Conservation (phyloP, 768 basidiomycete genomes). For the Mycena belliarum region DNA sequence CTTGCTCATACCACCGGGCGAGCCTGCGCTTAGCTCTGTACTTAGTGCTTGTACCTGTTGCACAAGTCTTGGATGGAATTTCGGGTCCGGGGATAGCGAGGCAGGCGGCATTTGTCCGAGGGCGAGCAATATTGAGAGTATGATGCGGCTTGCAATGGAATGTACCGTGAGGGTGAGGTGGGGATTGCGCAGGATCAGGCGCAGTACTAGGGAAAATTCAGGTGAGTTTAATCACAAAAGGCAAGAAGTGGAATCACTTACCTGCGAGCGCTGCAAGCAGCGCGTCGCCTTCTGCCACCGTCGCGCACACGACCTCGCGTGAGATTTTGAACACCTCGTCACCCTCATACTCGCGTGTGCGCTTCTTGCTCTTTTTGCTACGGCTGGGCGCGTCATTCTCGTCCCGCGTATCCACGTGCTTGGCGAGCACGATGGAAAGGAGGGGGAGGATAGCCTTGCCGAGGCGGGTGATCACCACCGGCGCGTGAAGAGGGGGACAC, state of each 20-base stretch:
- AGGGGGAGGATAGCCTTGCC: constrained; percentile 52
- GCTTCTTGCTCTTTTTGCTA: constrained; percentile 65
- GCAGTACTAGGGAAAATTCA: constrained; percentile 44
- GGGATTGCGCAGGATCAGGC: constrained; percentile 47
- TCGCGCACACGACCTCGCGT: constrained; percentile 49
- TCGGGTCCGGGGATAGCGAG: constrained; percentile 52
- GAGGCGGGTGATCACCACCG: constrained; percentile 52
- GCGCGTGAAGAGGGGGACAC: constrained; percentile 49
- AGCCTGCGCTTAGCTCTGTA: constrained; percentile 53
- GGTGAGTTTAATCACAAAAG: not conserved
- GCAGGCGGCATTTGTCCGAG: constrained; percentile 58
- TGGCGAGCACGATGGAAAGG: constrained; percentile 49
- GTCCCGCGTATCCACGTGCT: constrained; percentile 33
- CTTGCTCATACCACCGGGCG: constrained; percentile 60
- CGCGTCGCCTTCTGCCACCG: constrained; percentile 49
- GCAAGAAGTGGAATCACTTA: constrained; percentile 30
- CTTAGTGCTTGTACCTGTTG: constrained; percentile 49
- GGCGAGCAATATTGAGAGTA: constrained; percentile 57
- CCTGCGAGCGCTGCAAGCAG: constrained; percentile 60
- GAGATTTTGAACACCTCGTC: constrained; percentile 66
- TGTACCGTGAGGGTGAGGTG: constrained; percentile 53
- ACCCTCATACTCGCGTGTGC: constrained; percentile 69
- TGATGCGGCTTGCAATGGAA: constrained; percentile 59
- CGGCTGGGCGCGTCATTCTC: constrained; percentile 28
- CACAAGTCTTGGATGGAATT: constrained; percentile 47